Conservation (phyloP, 2,329 filamentous ascomycete genomes). For the Penicillium sp. region DNA sequence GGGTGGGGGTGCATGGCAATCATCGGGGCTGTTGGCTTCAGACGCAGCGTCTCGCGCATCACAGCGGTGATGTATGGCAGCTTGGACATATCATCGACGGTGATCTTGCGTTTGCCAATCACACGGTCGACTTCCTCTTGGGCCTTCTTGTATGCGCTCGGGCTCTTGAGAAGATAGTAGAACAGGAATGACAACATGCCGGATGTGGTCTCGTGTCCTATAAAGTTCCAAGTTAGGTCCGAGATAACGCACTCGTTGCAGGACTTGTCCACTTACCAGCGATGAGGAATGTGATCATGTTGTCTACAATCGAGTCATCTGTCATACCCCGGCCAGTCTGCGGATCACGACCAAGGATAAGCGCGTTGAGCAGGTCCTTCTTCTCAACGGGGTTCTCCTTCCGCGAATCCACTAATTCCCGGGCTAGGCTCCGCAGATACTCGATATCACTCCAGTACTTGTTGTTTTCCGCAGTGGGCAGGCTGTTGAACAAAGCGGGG, state of each 20-base stretch:
- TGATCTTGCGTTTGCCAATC: slow-evolving; percentile 58
- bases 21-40: slow-evolving; percentile 59
- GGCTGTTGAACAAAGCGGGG: slow-evolving; percentile 48
- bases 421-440: slow-evolving; percentile 55
- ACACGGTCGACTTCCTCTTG: slow-evolving; percentile 68
- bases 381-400: slow-evolving; percentile 56
- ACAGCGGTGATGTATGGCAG: slow-evolving; percentile 66
- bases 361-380: slow-evolving; percentile 68
- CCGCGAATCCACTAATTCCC: slow-evolving; percentile 61
- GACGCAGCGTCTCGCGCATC: slow-evolving; percentile 63
- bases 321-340: slow-evolving; percentile 65
- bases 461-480: slow-evolving; percentile 41
- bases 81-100: slow-evolving; percentile 62
- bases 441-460: slow-evolving; percentile 35
- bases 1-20: slow-evolving; percentile 55
- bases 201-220: slow-evolving; percentile 69
- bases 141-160: slow-evolving; percentile 59
- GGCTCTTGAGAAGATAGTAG: slow-evolving; percentile 64
- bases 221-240: slow-evolving; percentile 1
- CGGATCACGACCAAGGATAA: slow-evolving; percentile 67
- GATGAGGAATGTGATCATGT: slow-evolving; percentile 72
- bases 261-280: slow-evolving; percentile 46
- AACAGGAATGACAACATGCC: slow-evolving; percentile 66
- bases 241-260: neutral
- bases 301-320: slow-evolving; percentile 64